Evolutionary conservation across 192 early-diverging fungal genomes (phyloP), one percentile per base, ranked within the genome.

Genomic region (Spizellomyces punctatus): DNA sequence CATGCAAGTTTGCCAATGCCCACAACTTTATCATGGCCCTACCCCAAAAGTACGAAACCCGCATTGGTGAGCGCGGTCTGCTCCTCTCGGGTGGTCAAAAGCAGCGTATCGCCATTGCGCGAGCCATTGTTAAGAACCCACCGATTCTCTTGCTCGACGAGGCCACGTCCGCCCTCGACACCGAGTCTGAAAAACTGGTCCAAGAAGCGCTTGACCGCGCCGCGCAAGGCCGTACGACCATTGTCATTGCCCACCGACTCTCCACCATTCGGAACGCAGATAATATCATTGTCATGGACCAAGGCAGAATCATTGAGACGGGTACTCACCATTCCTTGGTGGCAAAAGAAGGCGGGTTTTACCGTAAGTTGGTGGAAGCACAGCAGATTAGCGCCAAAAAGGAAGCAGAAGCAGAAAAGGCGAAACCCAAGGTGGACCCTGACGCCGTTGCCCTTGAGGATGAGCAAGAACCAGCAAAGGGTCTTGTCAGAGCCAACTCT

Each of bases 11-110:
- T 6, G 93, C 89, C 6, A 87, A 93, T 58, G 89, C 91, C 14
- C 88, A 96, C 74, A 88, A 91, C 46, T 98, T 98, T 72, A 94
- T 98, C 66, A 73, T 76, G 76, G 87, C 90, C 69, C 77, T 96
- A 17, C 94, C 95, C 6, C 76, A 93, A 27, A 88, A 87, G 16
- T 94, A 93, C 74, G 88, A 93, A 56, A 96, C 94, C 8, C 73
- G 78, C 27, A 92, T 96, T 44, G 96, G 96, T 74, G 93, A 94
- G 90, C 71, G 73, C 48, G 81, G 78, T 43, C 54, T 68, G 5
- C 85, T 91, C 64, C 72, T 96, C 16, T 92, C 90, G 60, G 95
- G 94, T 59, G 94, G 94, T 46, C 95, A 96, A 77, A 96, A 96
- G 77, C 95, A 96, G 85, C 90, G 96, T 69, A 94, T 96, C 74